Evolutionary conservation across 169 alveolate genomes (phyloP).

Genomic region (Eimeria maxima): DNA sequence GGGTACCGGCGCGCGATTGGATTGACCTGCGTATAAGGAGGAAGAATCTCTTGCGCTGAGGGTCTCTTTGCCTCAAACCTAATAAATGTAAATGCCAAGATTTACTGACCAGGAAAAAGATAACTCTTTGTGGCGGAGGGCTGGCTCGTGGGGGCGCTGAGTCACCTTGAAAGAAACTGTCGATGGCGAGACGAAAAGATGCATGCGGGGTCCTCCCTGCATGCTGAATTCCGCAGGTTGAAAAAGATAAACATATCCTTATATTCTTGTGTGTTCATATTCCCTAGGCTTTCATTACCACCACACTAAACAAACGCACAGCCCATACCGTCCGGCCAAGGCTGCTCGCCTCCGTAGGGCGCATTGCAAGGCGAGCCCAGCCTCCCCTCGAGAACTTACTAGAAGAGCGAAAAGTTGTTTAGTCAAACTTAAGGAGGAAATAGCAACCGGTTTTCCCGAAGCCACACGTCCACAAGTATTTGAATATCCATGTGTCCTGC

Average conservation of each 20-base stretch:
- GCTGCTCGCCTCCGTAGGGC: not conserved
- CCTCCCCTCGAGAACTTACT: not conserved
- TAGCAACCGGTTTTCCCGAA: not conserved
- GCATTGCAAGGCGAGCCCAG: not conserved
- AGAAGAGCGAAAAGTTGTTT: not conserved
- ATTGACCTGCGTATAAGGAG: not conserved
- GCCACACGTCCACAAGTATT: not conserved
- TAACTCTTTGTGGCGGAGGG: not conserved
- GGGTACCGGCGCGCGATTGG: not conserved
- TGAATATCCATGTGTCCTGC: not conserved
- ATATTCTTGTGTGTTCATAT: not conserved
- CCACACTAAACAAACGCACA: not conserved
- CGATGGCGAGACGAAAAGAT: not conserved
- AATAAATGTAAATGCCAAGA: not conserved
- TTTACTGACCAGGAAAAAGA: not conserved
- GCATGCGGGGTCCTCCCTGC: not conserved
- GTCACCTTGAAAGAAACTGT: not conserved
- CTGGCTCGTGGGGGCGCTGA: not conserved
- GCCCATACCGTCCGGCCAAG: not conserved
- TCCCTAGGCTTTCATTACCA: not conserved
- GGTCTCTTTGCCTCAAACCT: not conserved
- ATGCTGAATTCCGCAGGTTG: not conserved
- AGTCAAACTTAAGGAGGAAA: not conserved
- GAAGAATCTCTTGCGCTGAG: not conserved
- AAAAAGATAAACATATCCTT: not conserved